These are phyloP conservation scores for Epichloe aotearoae DNA, from an alignment of 2,329 filamentous ascomycete species.

Conservation along the genomic window DNA sequence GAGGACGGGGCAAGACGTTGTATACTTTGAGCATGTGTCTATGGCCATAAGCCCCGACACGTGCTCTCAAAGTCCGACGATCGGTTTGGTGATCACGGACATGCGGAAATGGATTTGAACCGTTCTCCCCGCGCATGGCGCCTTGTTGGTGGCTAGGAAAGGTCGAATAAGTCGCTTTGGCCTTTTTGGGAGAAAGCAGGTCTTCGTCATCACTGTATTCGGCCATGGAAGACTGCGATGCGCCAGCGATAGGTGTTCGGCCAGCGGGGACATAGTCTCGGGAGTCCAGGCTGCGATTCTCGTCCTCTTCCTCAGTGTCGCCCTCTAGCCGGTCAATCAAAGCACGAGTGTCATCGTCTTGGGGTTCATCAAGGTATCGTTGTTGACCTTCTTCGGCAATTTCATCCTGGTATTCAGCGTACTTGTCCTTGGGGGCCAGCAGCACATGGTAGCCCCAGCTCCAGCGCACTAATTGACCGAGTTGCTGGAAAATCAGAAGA, in stretches of 20 bases:
- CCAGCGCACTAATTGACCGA: constrained; percentile 91
- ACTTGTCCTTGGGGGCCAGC: constrained; percentile 69
- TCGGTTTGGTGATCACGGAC: constrained; percentile 33
- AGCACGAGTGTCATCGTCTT: constrained; percentile 30
- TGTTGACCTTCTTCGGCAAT: constrained; percentile 46
- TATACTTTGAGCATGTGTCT: constrained; percentile 16
- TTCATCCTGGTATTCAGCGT: constrained; percentile 48
- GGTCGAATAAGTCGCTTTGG: constrained; percentile 11
- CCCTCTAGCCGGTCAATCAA: constrained; percentile 27
- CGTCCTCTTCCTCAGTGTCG: constrained; percentile 25
- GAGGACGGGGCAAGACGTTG: constrained; percentile 26
- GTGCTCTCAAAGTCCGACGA: constrained; percentile 15
- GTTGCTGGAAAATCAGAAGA: constrained; percentile 91
- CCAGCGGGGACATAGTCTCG: constrained; percentile 41
- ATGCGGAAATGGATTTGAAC: constrained; percentile 51
- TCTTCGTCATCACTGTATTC: constrained; percentile 35
- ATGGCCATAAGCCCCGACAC: constrained; percentile 14
- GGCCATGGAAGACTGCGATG: constrained; percentile 35
- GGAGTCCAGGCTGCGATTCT: constrained; percentile 27
- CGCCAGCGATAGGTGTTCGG: constrained; percentile 37
- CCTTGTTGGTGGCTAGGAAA: constrained; percentile 15
- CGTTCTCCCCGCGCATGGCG: constrained; percentile 19
- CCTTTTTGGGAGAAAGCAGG: constrained; percentile 18
- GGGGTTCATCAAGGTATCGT: constrained; percentile 30
- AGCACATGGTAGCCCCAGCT: constrained; percentile 96